Conservation (phyloP, 2,329 filamentous ascomycete genomes). For the Aspergillus sclerotialis region DNA sequence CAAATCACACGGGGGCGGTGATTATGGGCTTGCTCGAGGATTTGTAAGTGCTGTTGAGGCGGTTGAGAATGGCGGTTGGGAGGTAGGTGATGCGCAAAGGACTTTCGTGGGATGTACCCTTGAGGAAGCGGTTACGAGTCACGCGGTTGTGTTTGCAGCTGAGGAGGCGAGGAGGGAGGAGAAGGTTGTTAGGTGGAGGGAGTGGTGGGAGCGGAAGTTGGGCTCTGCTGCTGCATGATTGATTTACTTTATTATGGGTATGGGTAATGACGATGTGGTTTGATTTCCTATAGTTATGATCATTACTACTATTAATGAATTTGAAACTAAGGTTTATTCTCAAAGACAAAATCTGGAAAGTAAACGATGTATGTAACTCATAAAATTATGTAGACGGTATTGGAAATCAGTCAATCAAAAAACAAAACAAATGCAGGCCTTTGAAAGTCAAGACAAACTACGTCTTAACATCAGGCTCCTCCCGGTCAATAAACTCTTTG, state of each 20-base stretch:
- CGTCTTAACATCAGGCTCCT: slow-evolving; percentile 94
- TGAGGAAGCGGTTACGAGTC: slow-evolving; percentile 81
- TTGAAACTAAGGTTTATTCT: too few relatives aligned
- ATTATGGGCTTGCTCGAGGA: slow-evolving; percentile 70
- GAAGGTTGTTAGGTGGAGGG: slow-evolving; percentile 65
- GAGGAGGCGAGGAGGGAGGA: slow-evolving; percentile 71
- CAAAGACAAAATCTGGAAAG: too few relatives aligned
- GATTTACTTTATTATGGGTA: too few relatives aligned
- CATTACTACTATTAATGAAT: too few relatives aligned
- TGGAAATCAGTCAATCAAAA: too few relatives aligned
- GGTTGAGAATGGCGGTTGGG: slow-evolving; percentile 64
- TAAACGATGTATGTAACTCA: too few relatives aligned
- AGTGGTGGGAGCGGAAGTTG: slow-evolving; percentile 65
- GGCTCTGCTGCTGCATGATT: not conserved
- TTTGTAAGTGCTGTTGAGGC: slow-evolving; percentile 77
- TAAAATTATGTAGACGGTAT: too few relatives aligned
- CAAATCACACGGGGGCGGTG: slow-evolving; percentile 64
- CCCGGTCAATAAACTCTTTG: slow-evolving; percentile 85
- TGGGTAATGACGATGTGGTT: too few relatives aligned
- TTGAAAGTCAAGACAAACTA: slow-evolving; percentile 40
- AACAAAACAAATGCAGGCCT: too few relatives aligned
- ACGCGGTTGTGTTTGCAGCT: slow-evolving; percentile 88
- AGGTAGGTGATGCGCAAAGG: slow-evolving; percentile 63
- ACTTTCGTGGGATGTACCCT: slow-evolving; percentile 72
- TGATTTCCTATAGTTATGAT: too few relatives aligned